Evolutionary conservation across 768 basidiomycete species (phyloP), one percentile per base, ranked within the genome.

Genomic region (Inosperma sp.): DNA sequence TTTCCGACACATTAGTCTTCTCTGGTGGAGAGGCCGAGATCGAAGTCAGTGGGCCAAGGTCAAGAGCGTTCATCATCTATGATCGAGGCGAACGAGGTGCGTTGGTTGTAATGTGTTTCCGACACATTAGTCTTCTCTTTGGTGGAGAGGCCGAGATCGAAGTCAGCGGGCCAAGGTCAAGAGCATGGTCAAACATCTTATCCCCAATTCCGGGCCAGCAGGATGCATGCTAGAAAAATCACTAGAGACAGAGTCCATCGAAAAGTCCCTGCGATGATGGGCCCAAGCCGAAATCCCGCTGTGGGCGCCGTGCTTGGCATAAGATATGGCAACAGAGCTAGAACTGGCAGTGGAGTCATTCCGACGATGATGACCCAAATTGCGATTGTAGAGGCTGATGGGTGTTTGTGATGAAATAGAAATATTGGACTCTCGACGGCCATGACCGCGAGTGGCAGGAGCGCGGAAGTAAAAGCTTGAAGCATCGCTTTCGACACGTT

Each of bases 121-220:
- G n/a, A n/a, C n/a, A 35, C 34, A 17, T 5, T 12, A 13, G 14
- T 35, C 34, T 13, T 35, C 34, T 17, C 34, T 13, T 35, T 17
- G 17, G 17, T 14, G 17, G 12, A 35, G 17, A 35, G 12, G 34
- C 14, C 14, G 17, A 35, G 53, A 88, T 86, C 0, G 84, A 69
- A 0, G 73, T 61, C 21, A 88, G 71, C 0, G 83, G 78, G 53
- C 76, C 72, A 1, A 74, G 77, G 40, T 72, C 74, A 31, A 79
- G 79, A 7, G 56, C 63, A 13, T 74, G 81, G 30, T 86, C 82
- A 54, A 91, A 86, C 88, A 91, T 91, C 76, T 89, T 91, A 65
- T 90, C 88, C 1, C 88, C 87, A 5, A 62, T 3, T 82, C 86
- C 3, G 88, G 88, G 8, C 88, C 76, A 2, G 75, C 81, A 1